Evolutionary conservation across 169 alveolate species (phyloP), one percentile per base, ranked within the genome.

Genomic region (Eimeria tenella): DNA sequence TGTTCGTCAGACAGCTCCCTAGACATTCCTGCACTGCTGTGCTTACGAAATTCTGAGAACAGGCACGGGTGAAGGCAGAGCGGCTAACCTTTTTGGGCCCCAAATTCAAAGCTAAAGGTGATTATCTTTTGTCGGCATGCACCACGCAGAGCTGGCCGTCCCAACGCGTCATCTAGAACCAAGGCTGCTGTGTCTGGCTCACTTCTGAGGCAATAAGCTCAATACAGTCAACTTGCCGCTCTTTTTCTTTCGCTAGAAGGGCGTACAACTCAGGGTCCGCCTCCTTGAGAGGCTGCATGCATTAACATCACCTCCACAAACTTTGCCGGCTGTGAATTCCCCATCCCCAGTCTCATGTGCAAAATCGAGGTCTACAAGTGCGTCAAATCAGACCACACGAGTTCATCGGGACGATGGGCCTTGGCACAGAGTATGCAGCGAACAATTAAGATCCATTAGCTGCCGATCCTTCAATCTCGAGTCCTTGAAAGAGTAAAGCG

Each of bases 1-100:
- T 98, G 97, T 98, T 98, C 50, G 99, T 98, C 93, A 98, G 96
- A 63, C 97, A 95, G 75, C 98, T 94, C 55, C 99, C 99, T 49
- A 98, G 96, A 25, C 99, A 98, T 70, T 99, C 99, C 88, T 98
- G 89, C 75, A 98, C 99, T 58, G 94, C 96, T 86, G n/a, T 95
- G 75, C 89, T 93, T 83, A 95, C 94, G 95, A 92, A 94, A 90
- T 91, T 96, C 96, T 86, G 89, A 21, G 55, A 42, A 50, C 79
- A 42, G 31, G 13, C 58, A 73, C 31, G 60, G 17, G 31, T 4
- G 31, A 73, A 42, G 13, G 60, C 62, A 49, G 62, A 49, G 19
- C 3, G 31, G 62, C 31, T 13, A 10, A 55, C 31, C 4, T 5
- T 73, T 7, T 2, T 31, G 42, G 42, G 42, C 42, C 42, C 42